Evolutionary conservation across 352 stramenopile species (phyloP), one percentile per base, ranked within the genome.

Genomic region (Phytopythium litorale): DNA sequence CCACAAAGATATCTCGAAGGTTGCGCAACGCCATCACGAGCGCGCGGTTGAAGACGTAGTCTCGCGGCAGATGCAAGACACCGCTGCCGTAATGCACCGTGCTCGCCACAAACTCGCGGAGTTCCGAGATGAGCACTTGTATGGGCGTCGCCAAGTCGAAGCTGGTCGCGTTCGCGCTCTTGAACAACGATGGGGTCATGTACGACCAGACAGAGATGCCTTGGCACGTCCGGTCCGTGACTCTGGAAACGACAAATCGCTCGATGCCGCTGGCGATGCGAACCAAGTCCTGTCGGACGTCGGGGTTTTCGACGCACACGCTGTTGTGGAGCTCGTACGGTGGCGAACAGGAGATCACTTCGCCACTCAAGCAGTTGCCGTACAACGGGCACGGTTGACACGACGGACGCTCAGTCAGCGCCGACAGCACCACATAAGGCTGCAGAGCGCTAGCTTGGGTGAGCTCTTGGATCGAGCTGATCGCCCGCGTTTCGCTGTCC

Each of bases 311-410:
- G 46, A 79, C 71, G 40, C 81, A 91, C n/a, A 76, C 23, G 32
- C 73, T 72, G 45, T 76, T 64, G 9, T 75, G 71, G 12, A 87
- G 64, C 32, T 84, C 71, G 33, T 86, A 84, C 7, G 81, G 75
- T 2, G 68, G 53, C 28, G 78, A 43, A 18, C 81, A 91, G 6
- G 73, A 76, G 18, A 79, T 68, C 2, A 89, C 57, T 6, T 68
- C 60, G 12, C 81, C 79, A 56, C 81, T 73, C 1, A 75, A 62
- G 54, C 81, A 91, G 37, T 81, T 81, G 6, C 76, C 81, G 64
- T 81, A 88, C 53, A 88, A 40, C 0, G 81, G 81, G 43, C 81
- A 91, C 18, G 67, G 67, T n/a, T 77, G 81, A 37, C 81, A 91
- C 2, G 42, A 56, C 19, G 57, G 50, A 25, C 40, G 57, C 13